Evolutionary conservation across 2,329 filamentous ascomycete genomes (phyloP), one percentile per base, ranked within the genome.

Genomic region (Aspergillus vadensis): DNA sequence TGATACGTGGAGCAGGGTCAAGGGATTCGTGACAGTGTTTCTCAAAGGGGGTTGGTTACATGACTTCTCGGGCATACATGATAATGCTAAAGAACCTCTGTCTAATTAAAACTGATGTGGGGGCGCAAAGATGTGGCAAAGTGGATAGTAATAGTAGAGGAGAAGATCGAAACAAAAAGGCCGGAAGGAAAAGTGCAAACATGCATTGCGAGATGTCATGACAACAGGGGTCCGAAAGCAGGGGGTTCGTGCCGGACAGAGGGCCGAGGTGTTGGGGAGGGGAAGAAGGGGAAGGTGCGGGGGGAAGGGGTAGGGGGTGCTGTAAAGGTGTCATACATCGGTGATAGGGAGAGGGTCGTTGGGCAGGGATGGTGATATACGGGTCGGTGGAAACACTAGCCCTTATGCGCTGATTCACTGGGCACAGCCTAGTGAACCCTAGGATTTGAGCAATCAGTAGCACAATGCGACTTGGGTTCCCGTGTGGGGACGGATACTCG

Each of bases 31-130:
- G 65, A 67, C 70, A 67, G 68, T 65, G 67, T 69, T 71, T 75
- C 70, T 72, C 67, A 63, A 57, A 39, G 53, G 21, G 32, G 38
- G 39, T 53, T 65, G 65, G 61, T 69, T 79, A 79, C 76, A 79
- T 78, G 74, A 77, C 67, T 76, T 75, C 69, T 71, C 66, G 72
- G 70, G 73, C 72, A 74, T 75, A 75, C 73, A 75, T 74, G 73
- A 74, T 60, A 70, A 73, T 69, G 72, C 69, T 74, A 71, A 69
- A 57, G 64, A 67, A 67, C 65, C 66, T 72, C 72, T 70, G 72
- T 76, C 73, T 76, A 76, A 75, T 74, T 75, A 71, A 70, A 73
- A 72, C 52, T 59, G 63, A 63, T 43, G 53, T 70, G 70, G 66
- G 54, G 52, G 50, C 47, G 27, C 23, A 63, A 59, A 58, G 43